Conservation (phyloP, 1,284 basidiomycete genomes). For the Moniliella sp. region DNA sequence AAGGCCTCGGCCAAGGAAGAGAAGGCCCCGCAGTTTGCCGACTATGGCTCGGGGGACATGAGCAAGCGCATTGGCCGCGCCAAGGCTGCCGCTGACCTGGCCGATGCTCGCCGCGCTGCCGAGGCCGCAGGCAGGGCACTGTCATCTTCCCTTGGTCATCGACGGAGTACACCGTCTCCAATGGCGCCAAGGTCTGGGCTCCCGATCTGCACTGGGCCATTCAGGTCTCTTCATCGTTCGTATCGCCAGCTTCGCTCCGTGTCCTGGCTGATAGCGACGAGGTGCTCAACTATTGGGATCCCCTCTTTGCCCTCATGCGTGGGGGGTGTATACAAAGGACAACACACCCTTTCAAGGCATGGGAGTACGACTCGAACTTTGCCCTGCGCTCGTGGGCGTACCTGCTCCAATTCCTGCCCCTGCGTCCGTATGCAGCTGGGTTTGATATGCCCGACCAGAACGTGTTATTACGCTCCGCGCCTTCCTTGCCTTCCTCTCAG, state of each 20-base stretch:
- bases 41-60: no score
- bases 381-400: slow-evolving; percentile 87
- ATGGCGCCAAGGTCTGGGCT: no score
- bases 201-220: no score
- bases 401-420: slow-evolving; percentile 40
- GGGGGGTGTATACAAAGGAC: no score
- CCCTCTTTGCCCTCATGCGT: slow-evolving; percentile 66
- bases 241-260: slow-evolving; percentile 70
- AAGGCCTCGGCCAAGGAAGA: no score
- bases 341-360: slow-evolving; percentile 58
- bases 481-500: slow-evolving; percentile 51
- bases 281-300: slow-evolving; percentile 88
- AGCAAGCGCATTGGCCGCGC: no score
- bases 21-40: no score
- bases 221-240: slow-evolving; percentile 65
- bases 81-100: no score
- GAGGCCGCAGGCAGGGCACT: no score
- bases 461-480: slow-evolving; percentile 67
- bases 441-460: slow-evolving; percentile 42
- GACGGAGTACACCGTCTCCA: no score
- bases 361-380: slow-evolving; percentile 79
- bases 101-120: no score
- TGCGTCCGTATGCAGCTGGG: neutral
- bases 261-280: slow-evolving; percentile 92
- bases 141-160: slow-evolving; percentile 26